These are phyloP conservation scores for Zostera marina DNA, from an alignment of 116 monocot species.

Conservation along the genomic window DNA sequence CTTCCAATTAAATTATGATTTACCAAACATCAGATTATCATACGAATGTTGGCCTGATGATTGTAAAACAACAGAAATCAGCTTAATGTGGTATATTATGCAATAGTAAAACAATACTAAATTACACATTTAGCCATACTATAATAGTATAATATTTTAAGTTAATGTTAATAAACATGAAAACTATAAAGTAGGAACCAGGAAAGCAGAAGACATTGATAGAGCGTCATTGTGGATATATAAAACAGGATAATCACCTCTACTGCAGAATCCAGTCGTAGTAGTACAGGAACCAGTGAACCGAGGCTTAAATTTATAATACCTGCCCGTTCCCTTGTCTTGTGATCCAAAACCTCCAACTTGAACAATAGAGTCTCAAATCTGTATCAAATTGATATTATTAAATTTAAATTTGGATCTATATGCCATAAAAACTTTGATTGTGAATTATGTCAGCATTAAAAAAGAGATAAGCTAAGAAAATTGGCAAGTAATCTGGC, in stretches of 20 bases:
- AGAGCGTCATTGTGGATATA: neutral
- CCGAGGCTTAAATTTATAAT: conserved; percentile 38
- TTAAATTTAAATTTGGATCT: neutral
- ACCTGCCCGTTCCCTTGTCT: conserved; percentile 73
- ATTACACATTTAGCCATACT: too few relatives aligned
- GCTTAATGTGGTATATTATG: too few relatives aligned
- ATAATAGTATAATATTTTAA: too few relatives aligned
- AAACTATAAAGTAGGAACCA: neutral
- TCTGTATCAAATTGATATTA: conserved; percentile 17
- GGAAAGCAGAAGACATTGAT: neutral
- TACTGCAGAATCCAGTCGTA: conserved; percentile 62
- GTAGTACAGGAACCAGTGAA: conserved; percentile 58
- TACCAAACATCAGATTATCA: too few relatives aligned
- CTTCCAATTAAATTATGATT: too few relatives aligned
- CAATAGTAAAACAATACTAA: too few relatives aligned
- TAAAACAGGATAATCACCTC: conserved; percentile 31
- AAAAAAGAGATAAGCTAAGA: too few relatives aligned
- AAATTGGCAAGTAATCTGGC: too few relatives aligned
- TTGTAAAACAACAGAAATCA: too few relatives aligned
- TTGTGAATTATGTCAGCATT: too few relatives aligned
- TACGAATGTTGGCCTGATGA: too few relatives aligned
- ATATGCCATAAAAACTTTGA: neutral
- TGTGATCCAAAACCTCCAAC: conserved; percentile 89
- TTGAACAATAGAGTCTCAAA: conserved; percentile 74
- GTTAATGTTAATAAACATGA: neutral